A percentile compares a stretch with the other conserved stretches of the same genome.
These are phyloP conservation scores for Pseudogymnoascus sp. DNA, from an alignment of 2,329 filamentous ascomycete genomes.

Conservation along the genomic window DNA sequence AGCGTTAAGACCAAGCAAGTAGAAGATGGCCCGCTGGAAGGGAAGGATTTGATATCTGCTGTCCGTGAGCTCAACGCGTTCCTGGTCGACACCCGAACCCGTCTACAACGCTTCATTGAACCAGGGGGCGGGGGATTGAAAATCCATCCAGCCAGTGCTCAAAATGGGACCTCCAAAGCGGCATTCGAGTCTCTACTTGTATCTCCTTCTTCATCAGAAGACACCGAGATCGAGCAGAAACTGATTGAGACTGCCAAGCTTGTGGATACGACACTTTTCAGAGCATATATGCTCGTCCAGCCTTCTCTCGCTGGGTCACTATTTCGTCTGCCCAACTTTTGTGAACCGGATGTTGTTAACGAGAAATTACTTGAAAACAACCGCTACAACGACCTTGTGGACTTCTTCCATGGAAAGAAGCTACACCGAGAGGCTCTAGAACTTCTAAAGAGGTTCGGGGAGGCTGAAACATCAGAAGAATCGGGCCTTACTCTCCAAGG, in stretches of 20 bases:
- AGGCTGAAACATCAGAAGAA: conserved; percentile 42
- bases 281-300: conserved; percentile 86
- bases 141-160: conserved; percentile 30
- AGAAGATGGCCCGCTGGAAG: conserved; percentile 53
- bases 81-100: conserved; percentile 71
- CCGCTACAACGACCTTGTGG: conserved; percentile 88
- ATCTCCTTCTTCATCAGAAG: conserved; percentile 29
- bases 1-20: conserved; percentile 39
- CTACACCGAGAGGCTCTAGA: conserved; percentile 81
- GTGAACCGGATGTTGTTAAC: conserved; percentile 90
- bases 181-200: conserved; percentile 48
- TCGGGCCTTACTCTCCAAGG: conserved; percentile 57
- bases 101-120: conserved; percentile 53
- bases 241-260: conserved; percentile 69
- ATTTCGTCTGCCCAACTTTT: conserved; percentile 95
- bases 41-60: conserved; percentile 74
- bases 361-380: conserved; percentile 82
- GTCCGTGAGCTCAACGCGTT: conserved; percentile 80
- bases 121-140: conserved; percentile 55
- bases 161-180: conserved; percentile 38
- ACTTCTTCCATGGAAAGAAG: conserved; percentile 93
- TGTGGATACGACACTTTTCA: conserved; percentile 90
- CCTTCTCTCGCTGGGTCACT: conserved; percentile 79
- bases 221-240: conserved; percentile 57
- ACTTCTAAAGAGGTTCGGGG: conserved; percentile 72